Evolutionary conservation across 805 yeast species (phyloP).

Genomic region (Yarrowia osloensis): DNA sequence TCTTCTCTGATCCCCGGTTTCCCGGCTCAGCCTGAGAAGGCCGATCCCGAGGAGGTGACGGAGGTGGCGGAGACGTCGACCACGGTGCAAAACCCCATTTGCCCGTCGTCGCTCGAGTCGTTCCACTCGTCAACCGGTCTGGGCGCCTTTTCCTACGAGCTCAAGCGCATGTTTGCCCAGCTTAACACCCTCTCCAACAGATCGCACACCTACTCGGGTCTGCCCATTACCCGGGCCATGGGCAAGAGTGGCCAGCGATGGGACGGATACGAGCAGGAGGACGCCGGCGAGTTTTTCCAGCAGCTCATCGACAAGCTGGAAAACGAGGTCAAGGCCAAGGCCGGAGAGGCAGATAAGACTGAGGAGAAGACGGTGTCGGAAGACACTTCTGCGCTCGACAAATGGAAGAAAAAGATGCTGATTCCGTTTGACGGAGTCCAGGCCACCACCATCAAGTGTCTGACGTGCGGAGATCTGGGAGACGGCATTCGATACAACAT

Average conservation of each 20-base stretch:
- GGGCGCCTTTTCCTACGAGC: slow-evolving; percentile 25
- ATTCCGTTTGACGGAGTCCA: slow-evolving; percentile 92
- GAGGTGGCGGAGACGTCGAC: neutral
- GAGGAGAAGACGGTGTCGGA: neutral
- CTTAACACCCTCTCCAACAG: slow-evolving; percentile 8
- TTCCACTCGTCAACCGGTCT: slow-evolving; percentile 5
- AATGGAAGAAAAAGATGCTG: slow-evolving; percentile 48
- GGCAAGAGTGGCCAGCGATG: slow-evolving; percentile 58
- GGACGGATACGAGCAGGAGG: slow-evolving; percentile 88
- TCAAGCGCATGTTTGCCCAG: slow-evolving; percentile 29
- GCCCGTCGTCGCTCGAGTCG: neutral
- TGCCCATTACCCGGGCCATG: slow-evolving; percentile 27
- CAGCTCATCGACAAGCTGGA: slow-evolving; percentile 44
- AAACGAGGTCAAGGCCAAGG: slow-evolving; percentile 36
- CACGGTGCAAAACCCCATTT: slow-evolving; percentile 7
- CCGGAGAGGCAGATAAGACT: neutral
- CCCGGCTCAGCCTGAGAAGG: slow-evolving; percentile 28
- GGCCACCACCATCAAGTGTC: slow-evolving; percentile 88
- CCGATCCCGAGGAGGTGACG: slow-evolving; percentile 8
- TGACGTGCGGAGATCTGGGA: slow-evolving; percentile 79
- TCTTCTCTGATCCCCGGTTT: slow-evolving; percentile 19
- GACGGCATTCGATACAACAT: slow-evolving; percentile 62
- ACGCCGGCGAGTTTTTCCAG: slow-evolving; percentile 95
- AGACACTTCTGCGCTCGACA: neutral
- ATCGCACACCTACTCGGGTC: slow-evolving; percentile 26